phyloP scores from a whole-genome alignment of 805 yeast genomes.

The Kodamaea leandrae region DNA sequence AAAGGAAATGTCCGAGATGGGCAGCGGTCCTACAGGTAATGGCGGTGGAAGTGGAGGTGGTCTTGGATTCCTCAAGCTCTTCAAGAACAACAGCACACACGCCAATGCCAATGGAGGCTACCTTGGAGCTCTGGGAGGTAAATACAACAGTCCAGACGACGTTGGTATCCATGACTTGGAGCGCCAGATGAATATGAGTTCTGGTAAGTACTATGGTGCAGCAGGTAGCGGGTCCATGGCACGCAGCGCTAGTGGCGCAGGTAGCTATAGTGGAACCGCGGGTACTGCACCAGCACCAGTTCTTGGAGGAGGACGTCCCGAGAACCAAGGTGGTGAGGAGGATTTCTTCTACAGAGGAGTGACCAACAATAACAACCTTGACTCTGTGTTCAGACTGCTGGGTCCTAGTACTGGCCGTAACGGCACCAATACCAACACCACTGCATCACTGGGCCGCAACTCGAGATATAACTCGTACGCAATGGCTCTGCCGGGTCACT shows the following conservation, averaged over 20 bases:
- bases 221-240: slow-evolving; percentile 12
- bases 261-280: slow-evolving; percentile 7
- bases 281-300: slow-evolving; percentile 12
- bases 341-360: slow-evolving; percentile 46
- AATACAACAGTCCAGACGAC: slow-evolving; percentile 5
- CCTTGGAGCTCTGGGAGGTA: slow-evolving; percentile 7
- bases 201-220: slow-evolving; percentile 17
- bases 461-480: slow-evolving; percentile 29
- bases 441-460: slow-evolving; percentile 18
- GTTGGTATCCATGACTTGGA: slow-evolving; percentile 28
- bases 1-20: slow-evolving; percentile 13
- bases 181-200: slow-evolving; percentile 19
- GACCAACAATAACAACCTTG: slow-evolving; percentile 41
- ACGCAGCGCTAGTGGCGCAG: slow-evolving; percentile 7
- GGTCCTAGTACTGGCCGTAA: slow-evolving; percentile 11
- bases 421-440: slow-evolving; percentile 11
- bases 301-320: slow-evolving; percentile 9
- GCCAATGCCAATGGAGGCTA: slow-evolving; percentile 7
- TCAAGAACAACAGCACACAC: slow-evolving; percentile 3
- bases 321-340: slow-evolving; percentile 15
- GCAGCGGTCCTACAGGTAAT: slow-evolving; percentile 11
- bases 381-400: slow-evolving; percentile 31
- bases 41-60: slow-evolving; percentile 3
- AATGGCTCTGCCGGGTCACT: slow-evolving; percentile 20
- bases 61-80: slow-evolving; percentile 11